Conservation (phyloP, 345 rosid species). For the Cochlearia excelsa region DNA sequence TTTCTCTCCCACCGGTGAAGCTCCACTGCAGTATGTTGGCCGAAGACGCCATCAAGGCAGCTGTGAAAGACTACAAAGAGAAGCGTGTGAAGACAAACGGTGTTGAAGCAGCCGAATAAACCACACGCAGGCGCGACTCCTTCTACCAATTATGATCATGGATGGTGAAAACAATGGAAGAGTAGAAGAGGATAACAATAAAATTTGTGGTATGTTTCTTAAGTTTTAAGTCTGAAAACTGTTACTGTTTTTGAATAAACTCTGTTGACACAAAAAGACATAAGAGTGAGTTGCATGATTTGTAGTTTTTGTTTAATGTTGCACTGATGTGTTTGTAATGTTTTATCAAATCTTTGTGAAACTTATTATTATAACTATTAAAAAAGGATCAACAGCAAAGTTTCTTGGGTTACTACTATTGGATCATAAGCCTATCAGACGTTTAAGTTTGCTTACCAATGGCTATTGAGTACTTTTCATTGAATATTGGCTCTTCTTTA, state of each 20-base stretch:
- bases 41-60: constrained; percentile 99
- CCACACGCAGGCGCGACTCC: constrained; percentile 45
- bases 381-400: no score
- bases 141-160: constrained; percentile 24
- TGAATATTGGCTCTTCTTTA: no score
- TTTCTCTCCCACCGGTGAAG: constrained; percentile 96
- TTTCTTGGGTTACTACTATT: no score
- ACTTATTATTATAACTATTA: no score
- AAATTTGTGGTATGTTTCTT: no score
- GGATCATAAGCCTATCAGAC: no score
- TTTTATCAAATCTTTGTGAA: no score
- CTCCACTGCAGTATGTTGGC: constrained; percentile 99
- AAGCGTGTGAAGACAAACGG: constrained; percentile 49
- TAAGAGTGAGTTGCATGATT: neutral
- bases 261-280: neutral
- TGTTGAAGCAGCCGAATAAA: constrained; percentile 40
- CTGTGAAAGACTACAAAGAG: constrained; percentile 77
- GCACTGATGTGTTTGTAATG: neutral
- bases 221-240: neutral
- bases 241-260: neutral
- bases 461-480: no score
- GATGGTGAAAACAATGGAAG: constrained; percentile 25
- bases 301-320: neutral
- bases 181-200: neutral
- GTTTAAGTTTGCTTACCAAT: no score